Evolutionary conservation across 352 stramenopile species (phyloP), one percentile per base, ranked within the genome.

Genomic region (Globisporangium nunn): DNA sequence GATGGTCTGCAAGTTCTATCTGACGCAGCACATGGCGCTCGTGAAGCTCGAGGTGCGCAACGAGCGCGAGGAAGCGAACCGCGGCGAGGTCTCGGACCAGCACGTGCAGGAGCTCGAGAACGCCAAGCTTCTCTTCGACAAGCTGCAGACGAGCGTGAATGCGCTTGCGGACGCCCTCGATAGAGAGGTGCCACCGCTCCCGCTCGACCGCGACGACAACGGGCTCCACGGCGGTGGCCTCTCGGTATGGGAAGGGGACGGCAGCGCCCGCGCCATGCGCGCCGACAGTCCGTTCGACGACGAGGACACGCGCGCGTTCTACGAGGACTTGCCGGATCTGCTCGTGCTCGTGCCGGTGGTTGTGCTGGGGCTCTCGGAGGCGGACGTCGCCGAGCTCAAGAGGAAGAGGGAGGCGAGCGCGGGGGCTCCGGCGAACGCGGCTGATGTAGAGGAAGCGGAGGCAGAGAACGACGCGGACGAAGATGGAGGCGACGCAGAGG

Each of bases 261-360:
- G 92, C 78, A 75, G 70, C 56, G 59, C 68, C 0, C 62, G 74
- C 70, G 45, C 70, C 71, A 51, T 96, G 75, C 66, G 78, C 58
- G 67, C 74, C 76, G 66, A 96, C 69, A 77, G 77, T n/a, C 89
- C 95, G 2, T 99, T 98, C 59, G 95, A 98, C 61, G 95, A 98
- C 60, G 93, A 98, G 67, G 94, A 98, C 53, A 98, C 90, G 39
- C 85, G 93, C 3, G 85, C 81, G 5, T 99, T 99, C 77, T 99
- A 99, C 65, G 91, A 97, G 70, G 95, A 98, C 68, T 66, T 99
- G 54, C 96, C 96, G 12, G 92, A 99, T 66, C 72, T 99, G 33
- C 73, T 98, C 8, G 91, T 95, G 45, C 87, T 96, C 4, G 91
- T 98, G 45, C 96, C 96, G 29, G 88, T 93, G 0, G 92, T 98